Base-by-base conservation (phyloP, 306 rosid genomes). In the Calophaca sinica region DNA sequence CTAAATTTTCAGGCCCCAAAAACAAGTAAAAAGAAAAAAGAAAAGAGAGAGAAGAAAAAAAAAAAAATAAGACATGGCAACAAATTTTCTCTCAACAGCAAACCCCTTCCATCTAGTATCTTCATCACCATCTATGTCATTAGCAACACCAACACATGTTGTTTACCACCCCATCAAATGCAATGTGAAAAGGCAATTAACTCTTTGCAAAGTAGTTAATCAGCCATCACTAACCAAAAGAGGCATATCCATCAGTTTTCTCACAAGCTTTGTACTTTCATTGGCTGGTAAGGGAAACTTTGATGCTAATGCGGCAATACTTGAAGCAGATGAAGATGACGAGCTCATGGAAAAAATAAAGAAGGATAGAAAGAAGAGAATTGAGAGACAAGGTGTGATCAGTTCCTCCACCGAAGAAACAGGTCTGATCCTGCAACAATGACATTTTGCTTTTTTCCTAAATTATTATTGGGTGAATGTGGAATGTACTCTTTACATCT, bases 301-400 rank as follows among this genome's bases (percentile, higher is more conserved):
- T 59, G 78, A 60, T 70, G 88, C 92, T 3, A 84, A 80, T 85
- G 97, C 99, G 2, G 96, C 99, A 72, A 92, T 96, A 65, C 87
- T 96, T 58, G 99, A 96, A 66, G 96, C 99, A 41, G 99, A 96
- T 5, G 99, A 96, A 57, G 99, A 96, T 49, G 84, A 72, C 32
- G 99, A 96, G 79, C 98, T 92, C 12, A 31, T 96, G 89, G 98
- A 96, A 52, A 96, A 70, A 74, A 92, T 90, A 3, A 96, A 92
- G 79, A 70, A 41, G 62, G 99, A 96, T 62, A 90, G 99, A 75
- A 89, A 87, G 79, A 90, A 89, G 85, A 92, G 98, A 84, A 84
- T 96, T 77, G 99, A 92, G 73, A 92, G 58, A 59, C 99, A 96
- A 75, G 88, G 83, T 59, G 88, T 86, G 44, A 73, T 96, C 85